These are phyloP conservation scores for Globisporangium recalcitrans DNA, from an alignment of 352 stramenopile genomes.

Conservation along the genomic window DNA sequence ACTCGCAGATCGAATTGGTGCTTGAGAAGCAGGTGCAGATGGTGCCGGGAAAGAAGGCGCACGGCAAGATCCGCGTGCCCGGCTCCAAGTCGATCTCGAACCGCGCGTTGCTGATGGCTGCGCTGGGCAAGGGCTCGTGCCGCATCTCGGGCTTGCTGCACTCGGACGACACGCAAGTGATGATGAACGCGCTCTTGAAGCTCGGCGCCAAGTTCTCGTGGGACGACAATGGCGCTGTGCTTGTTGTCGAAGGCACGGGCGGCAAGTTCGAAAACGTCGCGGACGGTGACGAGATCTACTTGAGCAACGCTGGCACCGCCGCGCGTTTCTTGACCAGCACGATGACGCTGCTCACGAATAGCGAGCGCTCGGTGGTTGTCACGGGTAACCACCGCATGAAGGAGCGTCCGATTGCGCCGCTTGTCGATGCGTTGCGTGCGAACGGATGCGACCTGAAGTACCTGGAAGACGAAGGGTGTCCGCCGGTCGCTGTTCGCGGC, in stretches of 20 bases:
- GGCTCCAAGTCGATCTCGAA: constrained; percentile 99
- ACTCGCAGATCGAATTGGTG: constrained; percentile 71
- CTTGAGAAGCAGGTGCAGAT: constrained; percentile 72
- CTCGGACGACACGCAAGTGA: constrained; percentile 97
- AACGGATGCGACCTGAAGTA: constrained; percentile 82
- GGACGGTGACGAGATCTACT: constrained; percentile 62
- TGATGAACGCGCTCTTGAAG: constrained; percentile 94
- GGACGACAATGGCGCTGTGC: constrained; percentile 67
- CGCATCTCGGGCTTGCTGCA: constrained; percentile 92
- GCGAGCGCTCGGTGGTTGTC: constrained; percentile 57
- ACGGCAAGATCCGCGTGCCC: constrained; percentile 84
- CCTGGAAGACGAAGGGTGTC: constrained; percentile 52
- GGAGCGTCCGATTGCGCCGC: constrained; percentile 94
- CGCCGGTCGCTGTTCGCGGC: constrained; percentile 72
- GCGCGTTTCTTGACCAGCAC: constrained; percentile 94
- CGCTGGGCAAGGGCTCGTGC: constrained; percentile 83
- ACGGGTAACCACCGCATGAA: constrained; percentile 96
- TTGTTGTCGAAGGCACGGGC: constrained; percentile 75
- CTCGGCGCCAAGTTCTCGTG: constrained; percentile 84
- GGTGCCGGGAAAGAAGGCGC: constrained; percentile 37
- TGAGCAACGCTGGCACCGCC: constrained; percentile 90
- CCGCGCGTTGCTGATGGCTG: constrained; percentile 93
- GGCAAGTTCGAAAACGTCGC: constrained; percentile 47
- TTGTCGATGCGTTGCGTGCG: constrained; percentile 91
- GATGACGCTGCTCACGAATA: constrained; percentile 55